Evolutionary conservation across 73 alveolate species (phyloP).

Genomic region (Chromera velia): DNA sequence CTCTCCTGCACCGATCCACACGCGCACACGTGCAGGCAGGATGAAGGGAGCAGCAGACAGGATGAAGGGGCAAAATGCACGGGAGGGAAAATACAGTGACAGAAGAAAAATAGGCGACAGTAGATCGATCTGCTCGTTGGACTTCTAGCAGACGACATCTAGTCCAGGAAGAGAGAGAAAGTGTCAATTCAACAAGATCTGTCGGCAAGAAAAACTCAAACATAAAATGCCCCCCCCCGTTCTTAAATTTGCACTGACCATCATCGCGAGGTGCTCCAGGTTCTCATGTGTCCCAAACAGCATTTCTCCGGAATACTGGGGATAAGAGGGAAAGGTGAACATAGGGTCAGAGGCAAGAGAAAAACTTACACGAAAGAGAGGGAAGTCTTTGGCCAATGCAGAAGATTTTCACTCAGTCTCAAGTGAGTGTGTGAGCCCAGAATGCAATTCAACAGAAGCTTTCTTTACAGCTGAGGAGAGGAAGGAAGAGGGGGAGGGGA

Average conservation of each 20-base stretch:
- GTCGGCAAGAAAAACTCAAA: neutral
- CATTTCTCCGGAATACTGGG: constrained; percentile 79
- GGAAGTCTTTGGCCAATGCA: too few species aligned
- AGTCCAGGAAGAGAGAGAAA: neutral
- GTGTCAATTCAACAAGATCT: neutral
- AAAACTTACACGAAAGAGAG: too few species aligned
- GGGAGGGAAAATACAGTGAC: neutral
- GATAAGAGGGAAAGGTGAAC: neutral
- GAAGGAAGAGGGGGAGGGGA: too few species aligned
- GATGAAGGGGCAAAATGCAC: neutral
- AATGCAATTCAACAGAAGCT: too few species aligned
- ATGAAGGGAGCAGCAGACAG: too few species aligned
- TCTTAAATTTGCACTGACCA: constrained; percentile 6
- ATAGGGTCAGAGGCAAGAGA: too few species aligned
- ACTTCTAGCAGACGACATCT: too few species aligned
- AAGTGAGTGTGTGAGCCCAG: too few species aligned
- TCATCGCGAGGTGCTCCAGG: constrained; percentile 83
- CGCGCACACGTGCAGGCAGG: too few species aligned
- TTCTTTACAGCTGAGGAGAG: too few species aligned
- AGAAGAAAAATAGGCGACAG: neutral
- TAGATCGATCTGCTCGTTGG: neutral
- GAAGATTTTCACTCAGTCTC: too few species aligned
- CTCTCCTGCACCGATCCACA: too few species aligned
- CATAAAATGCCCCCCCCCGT: neutral
- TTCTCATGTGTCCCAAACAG: constrained; percentile 84